Evolutionary conservation across 495 filamentous ascomycete species (phyloP).

Genomic region (Aspergillus olivimuriae): DNA sequence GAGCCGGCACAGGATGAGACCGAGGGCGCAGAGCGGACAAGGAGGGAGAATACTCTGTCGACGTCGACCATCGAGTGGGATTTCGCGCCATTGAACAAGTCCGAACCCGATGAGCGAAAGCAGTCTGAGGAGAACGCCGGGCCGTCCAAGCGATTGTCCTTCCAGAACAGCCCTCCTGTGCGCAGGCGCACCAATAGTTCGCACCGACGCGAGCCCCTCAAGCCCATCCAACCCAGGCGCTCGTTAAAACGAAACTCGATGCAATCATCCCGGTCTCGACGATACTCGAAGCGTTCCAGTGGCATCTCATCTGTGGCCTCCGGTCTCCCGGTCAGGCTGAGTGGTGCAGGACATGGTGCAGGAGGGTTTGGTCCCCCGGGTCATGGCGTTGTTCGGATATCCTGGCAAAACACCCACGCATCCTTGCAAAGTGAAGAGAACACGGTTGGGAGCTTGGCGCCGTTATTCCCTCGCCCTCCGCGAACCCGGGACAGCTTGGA

Average conservation of each 20-base stretch:
- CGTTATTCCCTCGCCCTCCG: conserved; percentile 35
- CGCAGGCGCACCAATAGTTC: conserved; percentile 28
- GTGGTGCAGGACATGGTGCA: conserved; percentile 45
- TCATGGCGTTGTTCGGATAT: conserved; percentile 37
- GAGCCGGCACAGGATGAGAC: conserved; percentile 13
- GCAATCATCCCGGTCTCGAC: conserved; percentile 33
- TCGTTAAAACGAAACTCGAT: conserved; percentile 38
- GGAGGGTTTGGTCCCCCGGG: conserved; percentile 42
- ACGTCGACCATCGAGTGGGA: conserved; percentile 26
- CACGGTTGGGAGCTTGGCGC: conserved; percentile 29
- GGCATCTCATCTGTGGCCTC: conserved; percentile 35
- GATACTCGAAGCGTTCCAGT: conserved; percentile 40
- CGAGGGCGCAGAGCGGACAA: not conserved
- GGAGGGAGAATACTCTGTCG: conserved; percentile 21
- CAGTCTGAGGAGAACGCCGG: conserved; percentile 12
- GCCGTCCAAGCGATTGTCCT: conserved; percentile 28
- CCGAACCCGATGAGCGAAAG: conserved; percentile 22
- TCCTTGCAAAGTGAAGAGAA: conserved; percentile 37
- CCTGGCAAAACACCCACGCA: conserved; percentile 40
- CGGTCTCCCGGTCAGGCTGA: conserved; percentile 33
- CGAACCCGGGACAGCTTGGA: conserved; percentile 26
- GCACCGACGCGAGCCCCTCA: conserved; percentile 32
- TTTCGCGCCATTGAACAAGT: conserved; percentile 22
- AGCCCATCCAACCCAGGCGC: conserved; percentile 33
- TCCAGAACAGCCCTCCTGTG: conserved; percentile 24